Base-by-base conservation (phyloP, 2,329 filamentous ascomycete genomes). In the Metarhizium brunneum region DNA sequence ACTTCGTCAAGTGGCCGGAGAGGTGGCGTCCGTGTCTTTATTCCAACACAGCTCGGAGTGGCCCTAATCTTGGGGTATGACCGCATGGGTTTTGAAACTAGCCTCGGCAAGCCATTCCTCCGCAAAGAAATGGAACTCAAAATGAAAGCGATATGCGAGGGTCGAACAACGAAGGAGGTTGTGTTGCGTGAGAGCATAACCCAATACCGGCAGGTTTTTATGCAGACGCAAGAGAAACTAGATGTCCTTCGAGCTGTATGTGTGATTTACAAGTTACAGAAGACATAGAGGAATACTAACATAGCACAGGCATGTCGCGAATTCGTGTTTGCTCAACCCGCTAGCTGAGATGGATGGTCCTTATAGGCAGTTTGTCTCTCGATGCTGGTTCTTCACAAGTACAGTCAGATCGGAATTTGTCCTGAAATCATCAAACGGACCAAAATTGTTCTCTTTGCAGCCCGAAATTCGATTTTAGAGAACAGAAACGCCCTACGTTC, bases 41-140 rank as follows among this genome's bases (percentile, higher is more conserved):
- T 99, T 61, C 94, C 94, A 14, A 96, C 92, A 7, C 87, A 88
- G 54, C 80, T 99, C 42, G 94, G 94, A 3, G 85, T 97, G 29
- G 92, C 94, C 18, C 78, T 99, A 54, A 92, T 97, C 58, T 83
- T 95, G 69, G 94, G 94, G 1, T 99, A 97, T 66, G 92, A 99
- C 69, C 86, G 88, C 61, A 92, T 99, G 80, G 90, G 91, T 56
- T 87, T 95, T 60, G 92, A 96, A 64, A 91, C 88, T 47, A 96
- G 91, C 65, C 80, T 99, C 52, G 90, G 91, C 68, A 97, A 97
- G 71, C 94, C 94, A 0, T 97, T 97, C 68, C 76, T 99, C 58
- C 86, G 94, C 56, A 97, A 97, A 71, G 91, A 99, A 77, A 96
- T 96, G 90, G 94, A 99, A 72, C 74, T 90, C 59, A 90, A 91